Base-by-base conservation (phyloP, 495 filamentous ascomycete species). In the Entonaema liquescens region DNA sequence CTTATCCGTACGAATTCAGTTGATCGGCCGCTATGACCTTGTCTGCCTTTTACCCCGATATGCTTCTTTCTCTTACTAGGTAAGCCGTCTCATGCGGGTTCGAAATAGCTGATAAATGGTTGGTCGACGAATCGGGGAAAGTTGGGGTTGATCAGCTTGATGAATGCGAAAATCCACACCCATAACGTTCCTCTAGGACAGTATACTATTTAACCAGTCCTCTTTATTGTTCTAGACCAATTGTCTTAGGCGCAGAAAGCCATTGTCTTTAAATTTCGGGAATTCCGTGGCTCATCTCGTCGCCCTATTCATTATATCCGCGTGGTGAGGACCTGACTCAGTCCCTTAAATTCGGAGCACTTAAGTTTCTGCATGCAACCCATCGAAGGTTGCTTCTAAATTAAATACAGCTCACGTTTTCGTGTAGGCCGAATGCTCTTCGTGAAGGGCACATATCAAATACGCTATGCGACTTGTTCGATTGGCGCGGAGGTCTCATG, bases 351-450 rank as follows among this genome's bases (percentile, higher is more conserved):
- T 67, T 69, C 56, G 58, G 60, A 56, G 49, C 52, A 62, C 62
- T 69, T 67, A 70, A 74, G 67, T 67, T 70, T 74, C 62, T 70
- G 67, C 67, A 70, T 70, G 67, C 44, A 67, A 67, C 71, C 58
- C 62, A 64, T 70, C n/a, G 58, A 57, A 36, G 9, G 5, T 59
- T 50, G 58, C 15, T 47, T 36, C 54, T 70, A 59, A 61, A 67
- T 64, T 52, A 62, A 59, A 40, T 28, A 49, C 25, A 59, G 33
- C 19, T 55, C 61, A 67, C 61, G 58, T 70, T 67, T 59, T 67
- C 53, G 63, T 61, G 21, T n/a, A 64, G 50, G 36, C 71, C 63
- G 67, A 59, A 47, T 35, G 23, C 54, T 55, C 59, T 63, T 61
- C 71, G 62, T 70, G 61, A 73, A 61, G 65, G 65, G 70, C 55